Conservation (phyloP, 2,329 filamentous ascomycete species). For the Thielaviopsis punctulata region DNA sequence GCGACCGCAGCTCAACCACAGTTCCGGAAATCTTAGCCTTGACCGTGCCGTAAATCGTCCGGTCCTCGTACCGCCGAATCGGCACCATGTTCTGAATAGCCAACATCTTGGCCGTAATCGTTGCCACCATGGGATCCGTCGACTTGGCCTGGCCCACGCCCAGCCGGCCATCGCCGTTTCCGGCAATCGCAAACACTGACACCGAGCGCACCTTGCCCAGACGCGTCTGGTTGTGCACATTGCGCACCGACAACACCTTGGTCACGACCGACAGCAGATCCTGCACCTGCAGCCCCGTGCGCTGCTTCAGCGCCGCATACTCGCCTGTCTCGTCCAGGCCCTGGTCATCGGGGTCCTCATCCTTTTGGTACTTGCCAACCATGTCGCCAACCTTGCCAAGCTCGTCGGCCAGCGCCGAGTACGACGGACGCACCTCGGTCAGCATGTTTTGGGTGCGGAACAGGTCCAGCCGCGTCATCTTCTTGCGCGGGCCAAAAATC, state of each 20-base stretch:
- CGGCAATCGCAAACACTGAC: constrained; percentile 66
- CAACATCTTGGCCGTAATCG: constrained; percentile 55
- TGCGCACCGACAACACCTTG: constrained; percentile 58
- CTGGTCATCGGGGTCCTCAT: constrained; percentile 31
- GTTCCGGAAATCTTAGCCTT: constrained; percentile 76
- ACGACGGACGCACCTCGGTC: constrained; percentile 12
- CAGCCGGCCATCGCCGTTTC: constrained; percentile 70
- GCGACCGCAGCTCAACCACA: constrained; percentile 61
- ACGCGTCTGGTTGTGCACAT: constrained; percentile 82
- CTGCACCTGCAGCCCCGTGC: constrained; percentile 35
- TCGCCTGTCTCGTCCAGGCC: constrained; percentile 33
- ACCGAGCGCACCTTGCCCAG: constrained; percentile 75
- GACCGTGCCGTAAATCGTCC: constrained; percentile 79
- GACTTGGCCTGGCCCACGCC: constrained; percentile 86
- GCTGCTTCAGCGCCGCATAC: constrained; percentile 34
- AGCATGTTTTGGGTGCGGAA: constrained; percentile 12
- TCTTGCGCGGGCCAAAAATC: constrained; percentile 11
- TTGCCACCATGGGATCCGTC: constrained; percentile 50
- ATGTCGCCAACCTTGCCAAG: constrained; percentile 38
- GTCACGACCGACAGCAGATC: constrained; percentile 39
- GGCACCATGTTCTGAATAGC: constrained; percentile 88
- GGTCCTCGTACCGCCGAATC: constrained; percentile 75
- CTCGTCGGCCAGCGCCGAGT: constrained; percentile 19
- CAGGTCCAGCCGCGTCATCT: constrained; percentile 8
- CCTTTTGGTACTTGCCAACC: constrained; percentile 30